These are phyloP conservation scores for Tricholomella constricta DNA, from an alignment of 768 basidiomycete genomes.

Conservation along the genomic window DNA sequence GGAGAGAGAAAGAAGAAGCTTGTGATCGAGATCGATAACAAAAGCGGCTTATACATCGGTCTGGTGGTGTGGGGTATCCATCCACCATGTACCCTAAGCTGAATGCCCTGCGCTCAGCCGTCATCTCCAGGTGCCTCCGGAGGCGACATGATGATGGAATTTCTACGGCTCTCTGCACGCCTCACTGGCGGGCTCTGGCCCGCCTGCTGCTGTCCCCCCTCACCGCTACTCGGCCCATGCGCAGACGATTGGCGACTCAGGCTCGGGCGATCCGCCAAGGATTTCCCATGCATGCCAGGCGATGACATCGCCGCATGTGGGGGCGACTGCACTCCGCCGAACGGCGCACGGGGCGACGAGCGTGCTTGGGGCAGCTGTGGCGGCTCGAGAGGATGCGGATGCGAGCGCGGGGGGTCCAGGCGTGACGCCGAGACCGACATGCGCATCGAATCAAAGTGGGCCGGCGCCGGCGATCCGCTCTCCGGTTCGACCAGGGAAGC, in stretches of 20 bases:
- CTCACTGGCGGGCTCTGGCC: conserved; percentile 17
- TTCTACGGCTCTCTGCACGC: conserved; percentile 34
- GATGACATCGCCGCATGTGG: conserved; percentile 28
- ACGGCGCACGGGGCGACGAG: conserved; percentile 19
- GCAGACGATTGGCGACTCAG: conserved; percentile 27
- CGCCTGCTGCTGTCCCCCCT: not conserved
- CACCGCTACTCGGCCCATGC: conserved; percentile 8
- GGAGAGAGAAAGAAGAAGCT: conserved; percentile 1
- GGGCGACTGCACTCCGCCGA: conserved; percentile 31
- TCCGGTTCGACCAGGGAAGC: conserved; percentile 38
- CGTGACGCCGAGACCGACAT: conserved; percentile 52
- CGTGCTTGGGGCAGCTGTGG: conserved; percentile 22
- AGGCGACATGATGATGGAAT: conserved; percentile 38
- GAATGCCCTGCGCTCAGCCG: conserved; percentile 5
- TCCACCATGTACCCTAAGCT: too few relatives aligned
- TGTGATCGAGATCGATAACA: conserved; percentile 4
- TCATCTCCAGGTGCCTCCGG: conserved; percentile 28
- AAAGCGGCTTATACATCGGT: not conserved
- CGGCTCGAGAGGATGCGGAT: conserved; percentile 28
- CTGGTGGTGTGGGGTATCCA: too few relatives aligned
- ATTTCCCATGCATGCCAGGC: conserved; percentile 22
- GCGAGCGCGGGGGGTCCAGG: conserved; percentile 44
- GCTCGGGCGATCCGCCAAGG: conserved; percentile 25
- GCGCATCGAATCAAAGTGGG: conserved; percentile 45
- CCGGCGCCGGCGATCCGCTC: conserved; percentile 46